Evolutionary conservation across 768 basidiomycete genomes (phyloP), one percentile per base, ranked within the genome.

Genomic region (Boletales sp.): DNA sequence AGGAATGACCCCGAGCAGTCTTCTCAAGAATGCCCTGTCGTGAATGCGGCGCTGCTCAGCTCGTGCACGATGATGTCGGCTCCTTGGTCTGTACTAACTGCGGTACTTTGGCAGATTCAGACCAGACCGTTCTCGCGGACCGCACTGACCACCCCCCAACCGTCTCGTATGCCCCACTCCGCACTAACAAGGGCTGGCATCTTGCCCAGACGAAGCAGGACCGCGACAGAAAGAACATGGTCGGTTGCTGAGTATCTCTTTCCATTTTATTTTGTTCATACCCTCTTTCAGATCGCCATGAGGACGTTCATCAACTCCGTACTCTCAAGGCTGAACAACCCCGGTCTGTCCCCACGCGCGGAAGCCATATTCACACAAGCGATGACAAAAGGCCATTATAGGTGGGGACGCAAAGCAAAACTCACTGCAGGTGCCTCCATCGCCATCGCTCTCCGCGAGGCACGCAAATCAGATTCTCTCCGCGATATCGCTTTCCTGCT

Each of bases 331-430:
- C 71, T 90, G 28, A 77, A 77, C 58, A 76, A 74, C 51, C 67
- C 82, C 57, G 83, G 82, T 63, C 70, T 83, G 59, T 74, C 82
- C 54, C 74, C 79, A 57, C 86, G 89, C 56, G 84, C 85, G 12
- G 77, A 76, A 51, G 74, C 74, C 48, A 67, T 92, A 25, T 91
- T 91, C 68, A 78, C 79, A 68, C 81, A 84, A 57, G 80, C 80
- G 21, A 87, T 83, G 79, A 53, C 68, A 19, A 72, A 72, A 31
- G 79, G 78, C 13, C 65, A 72, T 10, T 84, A 81, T 61, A 79
- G 79, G 34, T 93, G 89, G 89, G 90, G 90, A 34, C 75, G 80
- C 45, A 83, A 77, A 55, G 83, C 89, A 18, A 88, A 79, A 65
- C 70, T 81, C 39, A 74, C 80, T 12, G 84, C 86, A 0, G 90